These are phyloP conservation scores for Coemansia sp. DNA, from an alignment of 192 early-diverging fungal genomes.

Conservation along the genomic window DNA sequence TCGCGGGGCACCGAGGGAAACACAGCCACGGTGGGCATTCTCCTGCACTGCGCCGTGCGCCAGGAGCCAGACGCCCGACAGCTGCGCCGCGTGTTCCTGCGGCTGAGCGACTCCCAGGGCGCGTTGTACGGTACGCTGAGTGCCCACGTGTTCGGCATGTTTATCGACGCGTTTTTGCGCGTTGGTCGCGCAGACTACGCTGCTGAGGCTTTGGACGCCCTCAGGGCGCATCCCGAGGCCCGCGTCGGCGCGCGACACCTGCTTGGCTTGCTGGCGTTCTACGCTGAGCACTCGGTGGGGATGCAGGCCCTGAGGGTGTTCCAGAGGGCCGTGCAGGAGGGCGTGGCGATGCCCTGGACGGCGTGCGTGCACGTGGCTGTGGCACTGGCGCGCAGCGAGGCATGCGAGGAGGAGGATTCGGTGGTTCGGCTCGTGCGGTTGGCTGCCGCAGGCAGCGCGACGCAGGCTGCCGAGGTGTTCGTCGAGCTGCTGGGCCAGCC, in stretches of 20 bases:
- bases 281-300: slow-evolving; percentile 16
- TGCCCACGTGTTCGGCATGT: slow-evolving; percentile 29
- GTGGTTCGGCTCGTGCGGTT: no score
- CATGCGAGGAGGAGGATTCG: no score
- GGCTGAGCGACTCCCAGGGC: slow-evolving; percentile 8
- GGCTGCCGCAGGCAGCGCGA: no score
- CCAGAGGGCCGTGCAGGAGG: slow-evolving; percentile 9
- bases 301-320: slow-evolving; percentile 18
- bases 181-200: slow-evolving; percentile 22
- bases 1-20: slow-evolving; percentile 13
- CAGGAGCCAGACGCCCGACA: slow-evolving; percentile 12
- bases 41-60: slow-evolving; percentile 17
- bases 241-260: slow-evolving; percentile 6
- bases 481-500: no score
- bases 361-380: slow-evolving; percentile 14
- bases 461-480: no score
- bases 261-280: slow-evolving; percentile 16
- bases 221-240: slow-evolving; percentile 22
- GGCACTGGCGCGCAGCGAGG: slow-evolving; percentile 16
- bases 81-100: slow-evolving; percentile 17
- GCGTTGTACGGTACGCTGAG: slow-evolving; percentile 12
- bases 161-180: slow-evolving; percentile 38
- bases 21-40: slow-evolving; percentile 34
- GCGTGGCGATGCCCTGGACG: slow-evolving; percentile 21
- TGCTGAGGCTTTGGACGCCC: slow-evolving; percentile 10